Evolutionary conservation across 2,329 filamentous ascomycete genomes (phyloP).

Genomic region (Alternaria solani): DNA sequence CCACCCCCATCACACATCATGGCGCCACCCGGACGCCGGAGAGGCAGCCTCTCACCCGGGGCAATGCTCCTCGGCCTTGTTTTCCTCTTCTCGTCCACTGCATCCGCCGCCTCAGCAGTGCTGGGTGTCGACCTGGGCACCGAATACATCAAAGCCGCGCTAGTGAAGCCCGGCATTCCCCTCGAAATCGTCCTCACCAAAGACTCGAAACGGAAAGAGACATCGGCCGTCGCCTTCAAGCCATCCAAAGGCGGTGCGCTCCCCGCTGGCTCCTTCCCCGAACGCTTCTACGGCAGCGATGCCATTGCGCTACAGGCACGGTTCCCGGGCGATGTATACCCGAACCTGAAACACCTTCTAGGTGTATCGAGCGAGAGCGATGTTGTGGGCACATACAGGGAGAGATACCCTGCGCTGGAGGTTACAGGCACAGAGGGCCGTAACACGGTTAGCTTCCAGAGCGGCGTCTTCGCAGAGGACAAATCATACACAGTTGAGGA

Average conservation of each 20-base stretch:
- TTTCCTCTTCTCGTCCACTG: constrained; percentile 64
- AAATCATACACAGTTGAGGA: constrained; percentile 81
- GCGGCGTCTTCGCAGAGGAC: constrained; percentile 71
- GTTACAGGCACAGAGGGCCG: constrained; percentile 67
- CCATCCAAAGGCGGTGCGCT: constrained; percentile 73
- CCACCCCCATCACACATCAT: constrained; percentile 44
- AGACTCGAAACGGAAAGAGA: constrained; percentile 96
- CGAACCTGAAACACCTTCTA: constrained; percentile 90
- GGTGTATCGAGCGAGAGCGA: constrained; percentile 69
- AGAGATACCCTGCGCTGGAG: constrained; percentile 79
- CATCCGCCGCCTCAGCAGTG: constrained; percentile 75
- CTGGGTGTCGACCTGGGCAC: constrained; percentile 94
- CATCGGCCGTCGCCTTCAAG: constrained; percentile 91
- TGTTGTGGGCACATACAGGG: constrained; percentile 73
- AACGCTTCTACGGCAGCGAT: constrained; percentile 90
- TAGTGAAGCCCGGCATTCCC: constrained; percentile 95
- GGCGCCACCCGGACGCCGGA: constrained; percentile 58
- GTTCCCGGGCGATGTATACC: constrained; percentile 92
- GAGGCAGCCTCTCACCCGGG: constrained; percentile 51
- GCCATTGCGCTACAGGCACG: constrained; percentile 85
- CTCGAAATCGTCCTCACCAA: constrained; percentile 98
- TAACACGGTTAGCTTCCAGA: constrained; percentile 80
- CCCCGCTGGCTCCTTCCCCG: constrained; percentile 70
- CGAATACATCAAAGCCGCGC: constrained; percentile 93
- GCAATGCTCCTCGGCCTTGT: constrained; percentile 61